phyloP scores from a whole-genome alignment of 2,329 filamentous ascomycete species.

The Dactylellina sp. region DNA sequence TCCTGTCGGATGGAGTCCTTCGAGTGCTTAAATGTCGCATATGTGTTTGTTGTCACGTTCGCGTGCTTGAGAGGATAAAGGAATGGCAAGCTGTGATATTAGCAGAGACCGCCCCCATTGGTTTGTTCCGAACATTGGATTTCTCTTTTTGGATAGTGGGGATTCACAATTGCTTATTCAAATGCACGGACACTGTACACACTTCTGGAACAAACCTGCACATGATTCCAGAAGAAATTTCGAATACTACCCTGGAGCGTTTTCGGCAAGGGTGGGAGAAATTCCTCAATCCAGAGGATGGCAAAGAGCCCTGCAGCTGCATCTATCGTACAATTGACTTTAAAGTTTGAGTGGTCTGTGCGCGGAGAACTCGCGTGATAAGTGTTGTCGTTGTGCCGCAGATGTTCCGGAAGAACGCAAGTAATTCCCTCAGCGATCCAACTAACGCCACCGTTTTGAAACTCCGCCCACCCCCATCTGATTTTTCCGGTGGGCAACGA shows the following conservation, averaged over 20 bases:
- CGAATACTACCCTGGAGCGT: background rate
- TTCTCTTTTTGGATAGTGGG: no score
- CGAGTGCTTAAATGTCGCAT: no score
- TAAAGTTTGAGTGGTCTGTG: background rate
- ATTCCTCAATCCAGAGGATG: background rate
- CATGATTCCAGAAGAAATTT: no score
- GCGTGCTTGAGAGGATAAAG: no score
- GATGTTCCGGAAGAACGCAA: constrained; percentile 6
- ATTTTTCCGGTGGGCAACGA: background rate
- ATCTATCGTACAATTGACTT: background rate
- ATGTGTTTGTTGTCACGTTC: no score
- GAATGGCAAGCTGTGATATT: no score
- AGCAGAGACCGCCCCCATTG: no score
- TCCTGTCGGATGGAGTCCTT: no score
- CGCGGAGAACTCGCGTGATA: background rate
- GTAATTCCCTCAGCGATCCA: background rate
- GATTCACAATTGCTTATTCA: no score
- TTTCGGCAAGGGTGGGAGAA: background rate
- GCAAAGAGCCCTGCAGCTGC: background rate
- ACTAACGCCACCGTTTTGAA: constrained; percentile 5
- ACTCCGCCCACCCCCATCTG: constrained; percentile 1
- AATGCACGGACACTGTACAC: no score
- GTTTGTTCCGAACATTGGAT: no score
- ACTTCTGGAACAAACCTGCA: no score
- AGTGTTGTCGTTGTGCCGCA: constrained; percentile 4